Evolutionary conservation across 352 stramenopile genomes (phyloP), one percentile per base, ranked within the genome.

Genomic region (Phytophthora pisi): DNA sequence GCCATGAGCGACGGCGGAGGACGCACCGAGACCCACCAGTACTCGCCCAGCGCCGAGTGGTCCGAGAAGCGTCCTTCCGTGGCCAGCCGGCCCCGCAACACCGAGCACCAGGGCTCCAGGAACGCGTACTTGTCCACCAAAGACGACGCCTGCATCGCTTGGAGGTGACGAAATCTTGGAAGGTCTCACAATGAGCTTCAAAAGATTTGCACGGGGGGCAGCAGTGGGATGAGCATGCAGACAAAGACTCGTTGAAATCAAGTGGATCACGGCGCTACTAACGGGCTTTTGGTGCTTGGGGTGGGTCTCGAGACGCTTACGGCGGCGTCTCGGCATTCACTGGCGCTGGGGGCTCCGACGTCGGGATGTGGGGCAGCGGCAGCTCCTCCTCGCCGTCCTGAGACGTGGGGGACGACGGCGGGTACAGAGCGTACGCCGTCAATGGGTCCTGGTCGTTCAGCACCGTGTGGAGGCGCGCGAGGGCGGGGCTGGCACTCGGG

Each of bases 361-460:
- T 52, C 20, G 57, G 68, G 5, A 72, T 68, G 15, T 57, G 51
- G 36, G 64, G 50, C 51, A 73, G n/a, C 11, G 70, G 64, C 56
- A 74, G 28, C n/a, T 75, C 66, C 45, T 71, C 46, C 2, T 66
- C 51, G 11, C 61, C 46, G 11, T 10, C 23, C 18, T 53, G 52
- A 15, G 69, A 73, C 43, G 66, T 66, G 1, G 68, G 57, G 7
- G 58, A 66, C 24, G 66, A 47, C n/a, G 66, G 54, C 54, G 70
- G 74, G 61, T 78, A 82, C 3, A 82, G 46, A 5, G 74, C 74
- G 26, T 75, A 78, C n/a, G 74, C 64, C 11, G 74, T 79, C 46
- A 82, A 16, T 13, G 67, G 70, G 36, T 79, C 57, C 16, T 75
- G 74, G 40, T 77, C 63, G 15, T 54, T 68, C 57, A 81, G 51